A percentile compares a stretch with the other conserved stretches of the same genome.
Evolutionary conservation across 2,329 filamentous ascomycete genomes (phyloP).

Genomic region (Colletotrichum scovillei): DNA sequence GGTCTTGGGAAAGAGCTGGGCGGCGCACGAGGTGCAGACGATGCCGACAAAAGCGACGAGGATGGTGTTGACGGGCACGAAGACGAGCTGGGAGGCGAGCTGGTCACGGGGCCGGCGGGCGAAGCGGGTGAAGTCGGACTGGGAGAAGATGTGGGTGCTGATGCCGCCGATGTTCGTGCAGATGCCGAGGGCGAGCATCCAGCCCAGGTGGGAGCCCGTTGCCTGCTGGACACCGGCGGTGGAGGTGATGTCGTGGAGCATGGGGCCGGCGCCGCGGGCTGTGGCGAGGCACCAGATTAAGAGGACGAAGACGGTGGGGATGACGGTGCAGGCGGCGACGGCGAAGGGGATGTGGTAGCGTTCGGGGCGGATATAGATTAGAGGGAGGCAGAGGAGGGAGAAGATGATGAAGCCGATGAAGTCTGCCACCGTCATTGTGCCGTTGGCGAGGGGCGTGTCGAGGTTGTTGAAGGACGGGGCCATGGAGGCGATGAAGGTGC

Average conservation of each 20-base stretch:
- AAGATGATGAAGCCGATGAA: slow-evolving; percentile 40
- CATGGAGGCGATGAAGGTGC: slow-evolving; percentile 37
- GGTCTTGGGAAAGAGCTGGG: slow-evolving; percentile 39
- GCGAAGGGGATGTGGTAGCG: slow-evolving; percentile 41
- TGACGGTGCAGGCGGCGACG: slow-evolving; percentile 39
- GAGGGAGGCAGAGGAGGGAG: slow-evolving; percentile 39
- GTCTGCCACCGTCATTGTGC: slow-evolving; percentile 38
- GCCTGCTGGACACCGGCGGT: slow-evolving; percentile 39
- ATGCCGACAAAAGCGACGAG: slow-evolving; percentile 43
- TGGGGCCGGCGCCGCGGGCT: slow-evolving; percentile 39
- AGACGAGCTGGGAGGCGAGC: slow-evolving; percentile 41
- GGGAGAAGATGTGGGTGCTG: slow-evolving; percentile 42
- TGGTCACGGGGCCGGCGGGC: slow-evolving; percentile 43
- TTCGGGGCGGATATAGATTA: slow-evolving; percentile 42
- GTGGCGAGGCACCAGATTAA: slow-evolving; percentile 44
- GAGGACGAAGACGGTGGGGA: slow-evolving; percentile 43
- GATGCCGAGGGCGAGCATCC: slow-evolving; percentile 43
- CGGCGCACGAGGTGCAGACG: slow-evolving; percentile 44
- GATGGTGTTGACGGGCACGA: slow-evolving; percentile 42
- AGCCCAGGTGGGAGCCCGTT: slow-evolving; percentile 37
- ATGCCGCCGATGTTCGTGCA: slow-evolving; percentile 45
- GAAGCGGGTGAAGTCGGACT: slow-evolving; percentile 46
- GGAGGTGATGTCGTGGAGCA: slow-evolving; percentile 39
- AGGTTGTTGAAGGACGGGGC: slow-evolving; percentile 39
- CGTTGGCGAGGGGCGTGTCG: slow-evolving; percentile 31